Percentiles rank a stretch among this genome's conserved stretches.
Conservation (phyloP, 495 filamentous ascomycete genomes). For the Trichoderma reesei region DNA sequence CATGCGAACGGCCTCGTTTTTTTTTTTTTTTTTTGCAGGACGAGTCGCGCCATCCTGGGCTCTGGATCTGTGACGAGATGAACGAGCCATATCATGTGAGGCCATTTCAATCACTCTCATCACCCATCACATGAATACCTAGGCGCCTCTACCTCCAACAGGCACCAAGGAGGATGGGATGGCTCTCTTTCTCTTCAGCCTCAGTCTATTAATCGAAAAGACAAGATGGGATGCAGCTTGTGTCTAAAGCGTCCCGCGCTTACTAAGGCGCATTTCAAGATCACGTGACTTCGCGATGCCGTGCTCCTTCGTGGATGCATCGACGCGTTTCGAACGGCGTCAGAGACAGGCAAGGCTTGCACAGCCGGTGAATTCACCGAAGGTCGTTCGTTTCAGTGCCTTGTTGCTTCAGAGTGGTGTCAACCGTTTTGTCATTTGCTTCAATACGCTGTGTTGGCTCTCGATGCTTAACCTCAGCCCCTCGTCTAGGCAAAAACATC, state of each 20-base stretch:
- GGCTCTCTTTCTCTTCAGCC: not conserved
- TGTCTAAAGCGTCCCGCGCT: not conserved
- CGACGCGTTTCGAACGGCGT: not conserved
- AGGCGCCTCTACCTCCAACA: not conserved
- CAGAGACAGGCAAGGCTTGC: no score
- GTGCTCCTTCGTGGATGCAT: not conserved
- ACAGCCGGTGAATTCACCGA: not conserved
- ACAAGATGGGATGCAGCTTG: not conserved
- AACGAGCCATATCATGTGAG: not conserved
- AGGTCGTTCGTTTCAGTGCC: not conserved
- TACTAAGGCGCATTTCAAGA: not conserved
- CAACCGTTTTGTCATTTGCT: not conserved
- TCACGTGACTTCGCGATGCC: slow-evolving; percentile 11
- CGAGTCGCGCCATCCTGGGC: not conserved
- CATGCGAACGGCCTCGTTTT: not conserved
- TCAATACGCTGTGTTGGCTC: not conserved
- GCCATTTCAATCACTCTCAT: not conserved
- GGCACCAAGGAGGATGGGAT: not conserved
- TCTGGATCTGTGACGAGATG: not conserved
- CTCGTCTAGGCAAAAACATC: not conserved
- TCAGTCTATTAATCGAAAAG: not conserved
- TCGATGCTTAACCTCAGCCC: not conserved
- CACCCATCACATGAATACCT: not conserved
- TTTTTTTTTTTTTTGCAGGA: no score
- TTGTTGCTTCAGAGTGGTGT: not conserved